These are phyloP conservation scores for Olyra latifolia DNA, from an alignment of 176 grass and related monocot genomes.

Conservation along the genomic window DNA sequence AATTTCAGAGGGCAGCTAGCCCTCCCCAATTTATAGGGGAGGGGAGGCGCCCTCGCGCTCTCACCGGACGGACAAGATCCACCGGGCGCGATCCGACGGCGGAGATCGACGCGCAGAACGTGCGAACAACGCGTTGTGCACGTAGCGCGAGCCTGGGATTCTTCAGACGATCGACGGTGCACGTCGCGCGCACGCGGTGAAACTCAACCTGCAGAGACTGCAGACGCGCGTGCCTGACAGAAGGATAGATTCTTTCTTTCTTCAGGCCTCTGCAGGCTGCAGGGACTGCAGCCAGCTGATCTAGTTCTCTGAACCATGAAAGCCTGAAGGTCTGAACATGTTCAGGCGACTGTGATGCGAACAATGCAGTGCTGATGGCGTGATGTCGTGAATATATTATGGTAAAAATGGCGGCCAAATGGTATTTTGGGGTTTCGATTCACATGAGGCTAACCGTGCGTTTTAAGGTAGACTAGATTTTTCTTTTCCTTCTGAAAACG, in stretches of 20 bases:
- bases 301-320: slow-evolving; percentile 1
- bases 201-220: not conserved
- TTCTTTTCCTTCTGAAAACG: not conserved
- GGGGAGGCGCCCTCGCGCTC: not conserved
- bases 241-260: not conserved
- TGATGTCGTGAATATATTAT: slow-evolving; percentile 34
- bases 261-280: not conserved
- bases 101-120: not conserved
- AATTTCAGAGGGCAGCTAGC: not conserved
- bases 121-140: slow-evolving; percentile 20
- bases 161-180: slow-evolving; percentile 14
- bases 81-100: slow-evolving; percentile 11
- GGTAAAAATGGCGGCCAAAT: slow-evolving; percentile 43
- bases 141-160: too few relatives aligned
- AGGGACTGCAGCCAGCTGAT: not conserved
- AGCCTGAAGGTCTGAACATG: slow-evolving; percentile 30
- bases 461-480: slow-evolving; percentile 29
- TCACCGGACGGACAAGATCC: slow-evolving; percentile 28
- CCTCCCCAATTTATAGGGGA: slow-evolving; percentile 45
- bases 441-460: not conserved
- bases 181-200: not conserved
- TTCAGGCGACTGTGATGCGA: not conserved
- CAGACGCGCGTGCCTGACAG: not conserved
- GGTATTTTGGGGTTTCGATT: slow-evolving; percentile 20
- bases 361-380: not conserved